A percentile compares a stretch with the other conserved stretches of the same genome.
Conservation (phyloP, 73 alveolate genomes). For the Diophrys appendiculata region DNA sequence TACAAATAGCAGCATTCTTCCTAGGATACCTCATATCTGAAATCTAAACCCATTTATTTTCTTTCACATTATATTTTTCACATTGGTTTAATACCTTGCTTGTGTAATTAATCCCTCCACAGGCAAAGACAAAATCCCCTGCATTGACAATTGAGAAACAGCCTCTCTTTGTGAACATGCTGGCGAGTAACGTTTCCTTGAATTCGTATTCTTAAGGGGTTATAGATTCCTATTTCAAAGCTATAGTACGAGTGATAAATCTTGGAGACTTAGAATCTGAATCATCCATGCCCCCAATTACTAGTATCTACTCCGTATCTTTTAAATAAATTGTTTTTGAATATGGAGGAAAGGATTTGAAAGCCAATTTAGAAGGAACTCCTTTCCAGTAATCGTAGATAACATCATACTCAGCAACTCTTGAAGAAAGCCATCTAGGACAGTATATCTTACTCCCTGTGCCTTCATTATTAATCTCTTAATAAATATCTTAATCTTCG, state of each 20-base stretch:
- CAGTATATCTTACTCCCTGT: too few relatives aligned
- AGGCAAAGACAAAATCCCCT: conserved; percentile 38
- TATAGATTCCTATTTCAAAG: too few relatives aligned
- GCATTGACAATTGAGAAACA: conserved; percentile 54
- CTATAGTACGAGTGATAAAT: too few relatives aligned
- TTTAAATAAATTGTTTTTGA: conserved; percentile 45
- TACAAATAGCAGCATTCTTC: conserved; percentile 48
- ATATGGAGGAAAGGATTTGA: conserved; percentile 41
- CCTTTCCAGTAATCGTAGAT: conserved; percentile 49
- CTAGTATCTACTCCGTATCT: conserved; percentile 28
- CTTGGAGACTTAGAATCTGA: conserved; percentile 11
- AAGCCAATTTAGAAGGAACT: conserved; percentile 26
- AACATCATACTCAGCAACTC: conserved; percentile 43
- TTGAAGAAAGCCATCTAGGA: conserved; percentile 49
- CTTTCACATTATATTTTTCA: conserved; percentile 41
- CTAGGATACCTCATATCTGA: conserved; percentile 50
- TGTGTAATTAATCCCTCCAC: conserved; percentile 62
- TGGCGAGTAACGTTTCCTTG: too few relatives aligned
- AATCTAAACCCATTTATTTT: conserved; percentile 39
- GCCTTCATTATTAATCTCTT: too few relatives aligned
- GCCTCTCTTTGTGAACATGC: conserved; percentile 59
- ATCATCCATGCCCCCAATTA: conserved; percentile 56
- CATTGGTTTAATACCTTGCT: conserved; percentile 46
- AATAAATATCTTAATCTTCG: too few relatives aligned
- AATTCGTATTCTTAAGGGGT: conserved; percentile 25